Percentiles rank a stretch among this genome's conserved stretches.
Conservation (phyloP, 345 rosid genomes). For the Angophora floribunda region DNA sequence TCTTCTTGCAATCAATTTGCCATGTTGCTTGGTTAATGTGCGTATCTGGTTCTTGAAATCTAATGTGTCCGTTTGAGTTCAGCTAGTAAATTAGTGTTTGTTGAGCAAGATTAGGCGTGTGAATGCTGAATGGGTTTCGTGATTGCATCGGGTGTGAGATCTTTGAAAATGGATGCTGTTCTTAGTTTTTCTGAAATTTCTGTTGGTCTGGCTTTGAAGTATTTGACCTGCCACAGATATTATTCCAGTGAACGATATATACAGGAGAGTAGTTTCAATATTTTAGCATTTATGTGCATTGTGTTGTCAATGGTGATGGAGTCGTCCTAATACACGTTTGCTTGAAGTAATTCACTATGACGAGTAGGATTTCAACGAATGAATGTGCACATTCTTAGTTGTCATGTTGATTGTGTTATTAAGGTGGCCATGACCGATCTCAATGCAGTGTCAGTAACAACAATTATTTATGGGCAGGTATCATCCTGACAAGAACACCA, state of each 20-base stretch:
- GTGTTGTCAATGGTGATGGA: not conserved
- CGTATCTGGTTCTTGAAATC: not conserved
- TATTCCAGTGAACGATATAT: not conserved
- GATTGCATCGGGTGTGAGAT: not conserved
- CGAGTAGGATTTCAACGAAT: not conserved
- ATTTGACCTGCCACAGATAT: not conserved
- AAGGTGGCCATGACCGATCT: not conserved
- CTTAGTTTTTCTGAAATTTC: not conserved
- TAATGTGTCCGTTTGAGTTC: not conserved
- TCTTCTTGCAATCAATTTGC: not conserved
- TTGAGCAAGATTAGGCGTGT: not conserved
- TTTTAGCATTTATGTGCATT: not conserved
- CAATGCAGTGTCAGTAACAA: not conserved
- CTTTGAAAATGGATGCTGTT: not conserved
- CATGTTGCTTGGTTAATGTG: not conserved
- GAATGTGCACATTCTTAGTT: not conserved
- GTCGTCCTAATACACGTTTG: not conserved
- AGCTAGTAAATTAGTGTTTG: not conserved
- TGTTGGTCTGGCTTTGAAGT: not conserved
- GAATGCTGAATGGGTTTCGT: not conserved
- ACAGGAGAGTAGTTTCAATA: not conserved
- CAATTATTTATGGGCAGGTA: slow-evolving; percentile 38
- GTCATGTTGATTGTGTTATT: not conserved
- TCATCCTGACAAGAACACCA: slow-evolving; percentile 97
- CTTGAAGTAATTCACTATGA: not conserved